These are phyloP conservation scores for Royoungia palumana DNA, from an alignment of 768 basidiomycete species.

Conservation along the genomic window DNA sequence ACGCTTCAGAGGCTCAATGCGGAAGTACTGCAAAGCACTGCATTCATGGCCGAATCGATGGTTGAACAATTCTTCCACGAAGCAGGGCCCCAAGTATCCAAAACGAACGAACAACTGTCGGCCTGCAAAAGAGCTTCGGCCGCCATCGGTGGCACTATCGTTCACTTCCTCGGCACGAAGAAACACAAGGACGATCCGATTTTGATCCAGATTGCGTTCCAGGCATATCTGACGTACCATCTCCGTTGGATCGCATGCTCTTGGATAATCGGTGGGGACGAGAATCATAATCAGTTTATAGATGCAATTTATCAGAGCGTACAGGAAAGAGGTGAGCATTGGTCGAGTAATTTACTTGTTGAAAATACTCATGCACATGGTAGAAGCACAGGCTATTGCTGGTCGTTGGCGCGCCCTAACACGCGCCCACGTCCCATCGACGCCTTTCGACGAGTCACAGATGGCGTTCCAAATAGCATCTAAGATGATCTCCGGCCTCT, in stretches of 20 bases:
- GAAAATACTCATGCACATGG: constrained; percentile 1
- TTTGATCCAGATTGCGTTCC: constrained; percentile 36
- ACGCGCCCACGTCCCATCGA: constrained; percentile 27
- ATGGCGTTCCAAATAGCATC: constrained; percentile 22
- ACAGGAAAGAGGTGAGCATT: constrained; percentile 33
- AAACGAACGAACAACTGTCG: constrained; percentile 21
- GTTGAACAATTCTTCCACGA: constrained; percentile 39
- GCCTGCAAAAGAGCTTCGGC: constrained; percentile 22
- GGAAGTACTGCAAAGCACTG: constrained; percentile 47
- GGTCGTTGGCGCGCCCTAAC: constrained; percentile 46
- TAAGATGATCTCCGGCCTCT: constrained; percentile 24
- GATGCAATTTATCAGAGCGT: constrained; percentile 34
- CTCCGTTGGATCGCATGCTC: constrained; percentile 26
- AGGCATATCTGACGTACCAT: constrained; percentile 27
- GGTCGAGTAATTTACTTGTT: neutral
- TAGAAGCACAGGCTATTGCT: constrained; percentile 44
- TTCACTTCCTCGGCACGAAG: constrained; percentile 29
- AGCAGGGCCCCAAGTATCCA: constrained; percentile 1
- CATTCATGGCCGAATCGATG: constrained; percentile 46
- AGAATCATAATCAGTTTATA: constrained; percentile 19
- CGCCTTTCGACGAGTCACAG: constrained; percentile 20
- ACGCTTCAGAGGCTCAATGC: constrained; percentile 46
- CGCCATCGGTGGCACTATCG: constrained; percentile 19
- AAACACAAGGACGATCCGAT: constrained; percentile 33
- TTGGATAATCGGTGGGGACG: constrained; percentile 32